A percentile compares a stretch with the other conserved stretches of the same genome.
phyloP scores from a whole-genome alignment of 1,139 yeast genomes.

The Candida sp. region DNA sequence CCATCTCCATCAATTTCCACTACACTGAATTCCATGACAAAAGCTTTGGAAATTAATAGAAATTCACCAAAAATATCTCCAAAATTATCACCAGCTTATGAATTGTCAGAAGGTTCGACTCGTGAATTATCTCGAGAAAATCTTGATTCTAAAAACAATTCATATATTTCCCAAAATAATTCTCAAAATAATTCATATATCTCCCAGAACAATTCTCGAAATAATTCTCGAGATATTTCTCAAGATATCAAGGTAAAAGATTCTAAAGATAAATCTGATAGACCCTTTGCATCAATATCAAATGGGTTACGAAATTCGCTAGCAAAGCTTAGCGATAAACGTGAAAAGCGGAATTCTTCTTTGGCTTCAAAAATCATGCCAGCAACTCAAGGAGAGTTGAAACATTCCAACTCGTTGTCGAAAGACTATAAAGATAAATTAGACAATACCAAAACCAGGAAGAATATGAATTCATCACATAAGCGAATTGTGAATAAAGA shows the following conservation, averaged over 20 bases:
- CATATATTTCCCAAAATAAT: no score
- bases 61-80: neutral
- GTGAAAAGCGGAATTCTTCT: neutral
- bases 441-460: neutral
- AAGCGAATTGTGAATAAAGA: slow-evolving; percentile 2
- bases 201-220: no score
- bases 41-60: neutral
- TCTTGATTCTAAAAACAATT: neutral
- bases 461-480: neutral
- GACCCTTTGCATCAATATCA: neutral
- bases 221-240: neutral
- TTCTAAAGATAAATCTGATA: neutral
- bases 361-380: slow-evolving; percentile 1
- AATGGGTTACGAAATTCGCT: neutral
- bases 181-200: no score
- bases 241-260: neutral
- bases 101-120: neutral
- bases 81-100: neutral
- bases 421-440: slow-evolving; percentile 2
- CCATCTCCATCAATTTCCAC: neutral
- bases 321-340: neutral
- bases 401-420: slow-evolving; percentile 1
- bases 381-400: slow-evolving; percentile 2
- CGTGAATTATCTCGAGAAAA: neutral
- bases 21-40: neutral